phyloP scores from a whole-genome alignment of 1,284 basidiomycete species.

The Trametes sp. region DNA sequence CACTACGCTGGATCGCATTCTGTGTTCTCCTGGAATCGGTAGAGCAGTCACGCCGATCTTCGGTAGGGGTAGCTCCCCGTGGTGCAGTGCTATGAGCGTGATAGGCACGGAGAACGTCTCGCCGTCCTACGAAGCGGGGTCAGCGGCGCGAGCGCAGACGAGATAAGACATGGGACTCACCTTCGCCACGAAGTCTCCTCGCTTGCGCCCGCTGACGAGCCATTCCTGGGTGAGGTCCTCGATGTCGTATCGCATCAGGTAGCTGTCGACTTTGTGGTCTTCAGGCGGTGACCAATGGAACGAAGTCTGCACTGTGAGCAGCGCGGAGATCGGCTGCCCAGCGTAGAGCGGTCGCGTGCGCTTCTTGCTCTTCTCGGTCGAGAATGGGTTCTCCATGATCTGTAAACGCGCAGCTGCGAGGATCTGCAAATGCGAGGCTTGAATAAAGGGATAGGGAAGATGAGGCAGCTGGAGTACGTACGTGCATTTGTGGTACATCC shows the following conservation, averaged over 20 bases:
- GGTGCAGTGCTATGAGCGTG: conserved; percentile 80
- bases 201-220: conserved; percentile 83
- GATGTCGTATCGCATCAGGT: conserved; percentile 76
- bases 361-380: conserved; percentile 32
- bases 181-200: conserved; percentile 76
- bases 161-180: conserved; percentile 46
- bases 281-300: conserved; percentile 74
- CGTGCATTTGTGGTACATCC: conserved; percentile 82
- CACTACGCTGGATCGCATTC: conserved; percentile 63
- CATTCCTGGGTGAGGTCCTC: conserved; percentile 81
- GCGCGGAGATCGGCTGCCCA: conserved; percentile 77
- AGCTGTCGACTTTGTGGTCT: conserved; percentile 51
- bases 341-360: conserved; percentile 64
- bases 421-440: conserved; percentile 53
- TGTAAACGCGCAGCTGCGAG: conserved; percentile 71
- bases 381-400: conserved; percentile 49
- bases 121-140: conserved; percentile 56
- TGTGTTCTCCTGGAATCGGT: conserved; percentile 55
- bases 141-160: conserved; percentile 8
- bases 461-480: conserved; percentile 45
- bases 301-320: conserved; percentile 69
- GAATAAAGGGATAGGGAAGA: conserved; percentile 1
- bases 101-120: conserved; percentile 62
- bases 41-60: conserved; percentile 70
- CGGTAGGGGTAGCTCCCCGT: conserved; percentile 77